Percentiles rank a stretch among this genome's conserved stretches.
Conservation (phyloP, 2,329 filamentous ascomycete genomes). For the Bipolaris sorokiniana region DNA sequence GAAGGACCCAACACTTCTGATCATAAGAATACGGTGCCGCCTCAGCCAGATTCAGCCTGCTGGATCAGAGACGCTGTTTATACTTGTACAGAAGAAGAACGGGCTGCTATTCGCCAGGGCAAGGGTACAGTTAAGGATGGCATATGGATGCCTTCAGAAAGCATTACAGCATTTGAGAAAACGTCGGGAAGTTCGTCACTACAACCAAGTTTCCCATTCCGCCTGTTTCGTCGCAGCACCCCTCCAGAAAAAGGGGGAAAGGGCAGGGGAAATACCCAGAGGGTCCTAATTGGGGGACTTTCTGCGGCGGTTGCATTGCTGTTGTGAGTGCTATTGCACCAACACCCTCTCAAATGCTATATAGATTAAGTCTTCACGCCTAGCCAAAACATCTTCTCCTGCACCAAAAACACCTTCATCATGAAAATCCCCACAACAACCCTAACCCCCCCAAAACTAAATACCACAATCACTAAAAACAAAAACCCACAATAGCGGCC, state of each 20-base stretch:
- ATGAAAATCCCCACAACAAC: too few relatives aligned
- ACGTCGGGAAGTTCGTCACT: conserved; percentile 9
- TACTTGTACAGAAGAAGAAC: conserved; percentile 62
- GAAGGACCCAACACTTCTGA: conserved; percentile 65
- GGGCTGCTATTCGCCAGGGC: conserved; percentile 55
- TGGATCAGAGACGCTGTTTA: conserved; percentile 59
- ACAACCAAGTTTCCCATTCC: neutral
- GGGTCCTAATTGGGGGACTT: conserved; percentile 6
- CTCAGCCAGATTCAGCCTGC: conserved; percentile 61
- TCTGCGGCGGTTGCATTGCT: conserved; percentile 2
- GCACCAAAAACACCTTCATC: neutral
- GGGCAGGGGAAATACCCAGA: neutral
- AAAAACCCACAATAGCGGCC: neutral
- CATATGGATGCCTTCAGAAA: conserved; percentile 22
- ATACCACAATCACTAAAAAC: too few relatives aligned
- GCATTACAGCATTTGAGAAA: neutral
- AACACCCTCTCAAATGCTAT: neutral
- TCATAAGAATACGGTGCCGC: conserved; percentile 60
- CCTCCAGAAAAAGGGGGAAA: neutral
- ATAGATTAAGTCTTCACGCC: conserved; percentile 1
- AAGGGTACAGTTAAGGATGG: conserved; percentile 48
- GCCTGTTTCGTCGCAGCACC: neutral
- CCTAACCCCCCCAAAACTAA: neutral
- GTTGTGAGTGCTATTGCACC: conserved; percentile 15
- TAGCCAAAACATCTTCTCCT: neutral